phyloP scores from a whole-genome alignment of 345 rosid species.

The Melaleuca alternifolia region DNA sequence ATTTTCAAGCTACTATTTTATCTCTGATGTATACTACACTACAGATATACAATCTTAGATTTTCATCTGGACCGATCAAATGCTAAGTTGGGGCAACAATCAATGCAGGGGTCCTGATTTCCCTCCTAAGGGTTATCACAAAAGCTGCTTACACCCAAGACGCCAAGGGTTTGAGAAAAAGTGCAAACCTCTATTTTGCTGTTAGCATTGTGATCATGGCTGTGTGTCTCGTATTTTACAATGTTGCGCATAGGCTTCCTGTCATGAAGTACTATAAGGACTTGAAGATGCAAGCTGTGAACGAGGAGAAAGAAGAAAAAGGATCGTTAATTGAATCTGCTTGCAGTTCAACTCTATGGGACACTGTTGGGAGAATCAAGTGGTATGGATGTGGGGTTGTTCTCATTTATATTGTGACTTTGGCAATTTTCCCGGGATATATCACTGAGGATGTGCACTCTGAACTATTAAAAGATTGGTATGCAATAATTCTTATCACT shows the following conservation, averaged over 20 bases:
- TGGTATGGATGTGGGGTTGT: slow-evolving; percentile 73
- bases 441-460: slow-evolving; percentile 92
- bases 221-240: slow-evolving; percentile 58
- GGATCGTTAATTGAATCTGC: slow-evolving; percentile 35
- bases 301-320: slow-evolving; percentile 37
- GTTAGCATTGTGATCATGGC: slow-evolving; percentile 69
- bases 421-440: slow-evolving; percentile 86
- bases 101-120: slow-evolving; percentile 83
- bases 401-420: slow-evolving; percentile 57
- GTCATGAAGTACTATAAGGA: slow-evolving; percentile 64
- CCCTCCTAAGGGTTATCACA: slow-evolving; percentile 64
- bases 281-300: slow-evolving; percentile 43
- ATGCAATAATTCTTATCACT: slow-evolving; percentile 57
- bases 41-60: neutral
- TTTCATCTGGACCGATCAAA: neutral
- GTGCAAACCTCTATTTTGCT: slow-evolving; percentile 72
- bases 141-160: slow-evolving; percentile 76
- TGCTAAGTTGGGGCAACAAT: neutral
- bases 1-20: neutral
- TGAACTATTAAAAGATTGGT: slow-evolving; percentile 74
- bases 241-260: slow-evolving; percentile 67
- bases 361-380: slow-evolving; percentile 48
- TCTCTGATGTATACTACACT: neutral
- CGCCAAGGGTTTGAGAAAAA: slow-evolving; percentile 54
- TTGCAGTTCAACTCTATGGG: slow-evolving; percentile 63